Evolutionary conservation across 2,329 filamentous ascomycete species (phyloP), one percentile per base, ranked within the genome.

Genomic region (Colletotrichum spinosum): DNA sequence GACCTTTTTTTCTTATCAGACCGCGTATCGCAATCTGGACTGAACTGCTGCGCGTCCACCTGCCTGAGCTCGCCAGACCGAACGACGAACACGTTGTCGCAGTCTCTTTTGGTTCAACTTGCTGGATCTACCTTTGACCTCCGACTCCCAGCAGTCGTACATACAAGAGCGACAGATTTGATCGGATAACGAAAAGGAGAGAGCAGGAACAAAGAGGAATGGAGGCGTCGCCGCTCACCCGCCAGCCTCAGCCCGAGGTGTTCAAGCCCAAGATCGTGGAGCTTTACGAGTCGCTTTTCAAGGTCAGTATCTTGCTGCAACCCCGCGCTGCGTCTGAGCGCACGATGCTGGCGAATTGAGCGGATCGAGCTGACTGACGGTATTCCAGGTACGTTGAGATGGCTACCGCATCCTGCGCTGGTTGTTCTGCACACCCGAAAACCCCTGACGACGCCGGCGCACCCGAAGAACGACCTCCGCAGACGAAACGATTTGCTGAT

Each of bases 221-320:
- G 93, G 93, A 97, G 83, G 86, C 90, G 72, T 98, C 95, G 76
- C 96, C 96, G 69, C 87, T 99, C 76, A 97, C 94, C 62, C 94
- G 97, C 80, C 94, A 97, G 84, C 88, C 89, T 79, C 88, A 93
- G 73, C 96, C 95, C 59, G 92, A 97, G 78, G 88, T 91, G 45
- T 97, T 99, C 77, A 92, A 97, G 79, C 95, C 92, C 59, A 99
- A 99, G 82, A 92, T 99, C 70, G 91, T 97, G 67, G 86, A 92
- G 77, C 88, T 98, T 55, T 99, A 99, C 79, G 88, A 94, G 73
- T 86, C 88, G 69, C 83, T 98, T 17, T 95, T 98, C 83, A 88
- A 89, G 86, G 88, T 90, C 80, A 37, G 65, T 53, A 17, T 17
- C n/a, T 57, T 48, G 48, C 41, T 6, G 13, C 38, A 41, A 41